phyloP scores from a whole-genome alignment of 2,329 filamentous ascomycete species.

The Gremmenia infestans region DNA sequence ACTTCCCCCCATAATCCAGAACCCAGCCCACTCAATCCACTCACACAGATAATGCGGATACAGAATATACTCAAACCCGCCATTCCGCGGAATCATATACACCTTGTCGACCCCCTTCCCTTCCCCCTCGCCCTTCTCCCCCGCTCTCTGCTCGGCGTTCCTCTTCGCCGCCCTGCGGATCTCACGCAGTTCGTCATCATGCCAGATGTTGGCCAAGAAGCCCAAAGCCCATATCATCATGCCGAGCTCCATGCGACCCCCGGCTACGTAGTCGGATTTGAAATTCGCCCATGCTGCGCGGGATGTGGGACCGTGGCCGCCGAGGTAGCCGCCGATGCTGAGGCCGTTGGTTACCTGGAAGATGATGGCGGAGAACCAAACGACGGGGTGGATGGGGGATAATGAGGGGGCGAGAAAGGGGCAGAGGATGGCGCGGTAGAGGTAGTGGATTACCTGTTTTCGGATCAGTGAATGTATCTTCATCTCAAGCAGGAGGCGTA shows the following conservation, averaged over 20 bases:
- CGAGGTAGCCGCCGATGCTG: conserved; percentile 74
- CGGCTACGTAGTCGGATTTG: conserved; percentile 33
- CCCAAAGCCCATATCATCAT: conserved; percentile 72
- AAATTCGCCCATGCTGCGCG: conserved; percentile 44
- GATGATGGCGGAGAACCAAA: conserved; percentile 57
- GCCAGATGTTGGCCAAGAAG: conserved; percentile 75
- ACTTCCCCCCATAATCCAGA: conserved; percentile 69
- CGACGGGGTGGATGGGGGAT: conserved; percentile 73
- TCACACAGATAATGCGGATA: conserved; percentile 95
- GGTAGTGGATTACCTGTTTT: conserved; percentile 71
- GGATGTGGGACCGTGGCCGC: conserved; percentile 69
- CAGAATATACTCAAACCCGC: conserved; percentile 76
- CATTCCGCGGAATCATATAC: conserved; percentile 80
- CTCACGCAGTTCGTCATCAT: conserved; percentile 85
- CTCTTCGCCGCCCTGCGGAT: conserved; percentile 68
- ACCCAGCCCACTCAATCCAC: conserved; percentile 94
- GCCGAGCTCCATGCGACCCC: conserved; percentile 52
- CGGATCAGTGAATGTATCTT: not conserved
- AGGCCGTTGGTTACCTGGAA: conserved; percentile 83
- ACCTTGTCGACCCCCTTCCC: conserved; percentile 61
- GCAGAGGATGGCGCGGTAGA: conserved; percentile 79
- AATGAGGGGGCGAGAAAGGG: conserved; percentile 86
- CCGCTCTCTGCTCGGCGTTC: conserved; percentile 44
- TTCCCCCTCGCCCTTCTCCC: conserved; percentile 38
- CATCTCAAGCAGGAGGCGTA: conserved; percentile 27